Evolutionary conservation across 2,329 filamentous ascomycete species (phyloP), one percentile per base, ranked within the genome.

Genomic region (Lecanicillium sp.): DNA sequence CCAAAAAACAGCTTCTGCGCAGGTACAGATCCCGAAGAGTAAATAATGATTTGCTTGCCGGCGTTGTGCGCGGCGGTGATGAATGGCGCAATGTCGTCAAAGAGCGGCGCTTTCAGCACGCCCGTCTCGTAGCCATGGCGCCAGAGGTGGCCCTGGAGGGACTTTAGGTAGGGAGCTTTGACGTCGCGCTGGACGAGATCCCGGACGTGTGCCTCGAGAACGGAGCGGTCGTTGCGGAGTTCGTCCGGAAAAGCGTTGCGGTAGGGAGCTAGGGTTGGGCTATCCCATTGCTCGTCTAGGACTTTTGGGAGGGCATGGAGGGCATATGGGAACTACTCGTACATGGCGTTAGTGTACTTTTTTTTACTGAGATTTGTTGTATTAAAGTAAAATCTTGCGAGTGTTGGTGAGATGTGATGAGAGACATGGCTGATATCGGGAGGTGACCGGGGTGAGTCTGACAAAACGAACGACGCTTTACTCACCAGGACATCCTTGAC

Each of bases 401-500:
- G n/a, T n/a, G n/a, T n/a, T n/a, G 51, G 51, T 53, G 51, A 52
- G 35, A 39, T n/a, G n/a, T n/a, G n/a, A n/a, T n/a, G n/a, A n/a
- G n/a, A 25, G 22, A 25, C 22, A 25, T 25, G 22, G n/a, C n/a
- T n/a, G n/a, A n/a, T n/a, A n/a, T n/a, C n/a, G n/a, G 22, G 11
- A 25, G 22, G 11, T 25, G 11, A 25, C 22, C 7, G 11, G 22
- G 37, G 43, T 35, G 43, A 32, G 45, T 43, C 41, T 34, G 39
- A 44, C 44, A 35, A 33, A n/a, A n/a, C n/a, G n/a, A n/a, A n/a
- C n/a, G n/a, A n/a, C n/a, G n/a, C n/a, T n/a, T n/a, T n/a, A 65
- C 83, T 75, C 77, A 89, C 85, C 65, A 89, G 67, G 48, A 85
- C 77, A 58, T 88, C 81, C 64, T 85, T 85, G 62, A 89, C 85